Percentiles rank a stretch among this genome's conserved stretches.
Evolutionary conservation across 2,329 filamentous ascomycete species (phyloP).

Genomic region (Penicillium sp.): DNA sequence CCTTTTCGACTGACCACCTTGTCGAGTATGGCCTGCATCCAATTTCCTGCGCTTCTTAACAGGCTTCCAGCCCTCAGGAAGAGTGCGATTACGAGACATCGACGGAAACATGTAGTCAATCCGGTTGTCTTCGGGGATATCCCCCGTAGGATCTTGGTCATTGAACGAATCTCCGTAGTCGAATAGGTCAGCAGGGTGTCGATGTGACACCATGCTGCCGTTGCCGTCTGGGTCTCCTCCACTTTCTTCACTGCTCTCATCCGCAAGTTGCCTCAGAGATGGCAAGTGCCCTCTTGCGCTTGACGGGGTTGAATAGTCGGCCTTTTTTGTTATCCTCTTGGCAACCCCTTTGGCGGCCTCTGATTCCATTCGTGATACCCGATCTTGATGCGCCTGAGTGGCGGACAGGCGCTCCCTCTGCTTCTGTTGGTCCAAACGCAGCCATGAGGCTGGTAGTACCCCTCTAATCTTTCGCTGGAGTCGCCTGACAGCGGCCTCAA

Average conservation of each 20-base stretch:
- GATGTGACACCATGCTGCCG: constrained; percentile 16
- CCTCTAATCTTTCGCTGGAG: constrained; percentile 51
- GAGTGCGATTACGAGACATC: constrained; percentile 28
- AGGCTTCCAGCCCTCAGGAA: constrained; percentile 23
- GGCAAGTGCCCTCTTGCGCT: constrained; percentile 20
- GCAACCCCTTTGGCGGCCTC: constrained; percentile 41
- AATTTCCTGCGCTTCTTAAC: constrained; percentile 25
- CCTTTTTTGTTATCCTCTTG: constrained; percentile 36
- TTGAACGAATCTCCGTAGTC: constrained; percentile 30
- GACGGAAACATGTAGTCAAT: constrained; percentile 49
- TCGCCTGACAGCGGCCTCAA: constrained; percentile 36
- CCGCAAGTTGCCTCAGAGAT: constrained; percentile 30
- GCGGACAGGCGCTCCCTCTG: constrained; percentile 29
- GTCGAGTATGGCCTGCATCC: constrained; percentile 9
- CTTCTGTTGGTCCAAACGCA: constrained; percentile 46
- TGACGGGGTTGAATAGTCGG: constrained; percentile 21
- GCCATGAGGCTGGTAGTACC: constrained; percentile 56
- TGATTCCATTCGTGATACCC: constrained; percentile 28
- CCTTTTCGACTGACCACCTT: constrained; percentile 25
- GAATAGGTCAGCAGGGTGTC: constrained; percentile 24
- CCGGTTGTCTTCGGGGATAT: constrained; percentile 48
- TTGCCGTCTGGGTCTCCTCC: constrained; percentile 18
- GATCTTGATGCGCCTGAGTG: constrained; percentile 29
- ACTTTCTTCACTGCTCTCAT: constrained; percentile 37
- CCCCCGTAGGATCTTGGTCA: constrained; percentile 31